Evolutionary conservation across 73 alveolate species (phyloP).

Genomic region (Stentor roeselii): DNA sequence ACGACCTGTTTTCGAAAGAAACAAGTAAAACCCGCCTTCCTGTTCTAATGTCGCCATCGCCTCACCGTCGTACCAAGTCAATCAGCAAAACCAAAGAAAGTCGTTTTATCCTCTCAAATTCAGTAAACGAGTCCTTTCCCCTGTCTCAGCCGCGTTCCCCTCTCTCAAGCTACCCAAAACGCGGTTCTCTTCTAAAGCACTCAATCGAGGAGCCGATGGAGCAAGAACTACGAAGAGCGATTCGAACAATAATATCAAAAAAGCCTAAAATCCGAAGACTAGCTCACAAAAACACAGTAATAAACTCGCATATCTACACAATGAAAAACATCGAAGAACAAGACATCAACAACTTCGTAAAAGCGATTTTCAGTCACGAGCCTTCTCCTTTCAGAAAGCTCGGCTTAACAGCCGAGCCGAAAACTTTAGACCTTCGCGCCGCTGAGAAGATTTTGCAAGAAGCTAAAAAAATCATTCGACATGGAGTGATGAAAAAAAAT

Average conservation of each 20-base stretch:
- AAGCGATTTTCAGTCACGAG: neutral
- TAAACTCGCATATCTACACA: neutral
- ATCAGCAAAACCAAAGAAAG: neutral
- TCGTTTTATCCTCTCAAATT: neutral
- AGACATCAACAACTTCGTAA: neutral
- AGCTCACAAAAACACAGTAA: neutral
- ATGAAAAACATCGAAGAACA: neutral
- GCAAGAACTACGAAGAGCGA: neutral
- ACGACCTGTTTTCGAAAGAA: neutral
- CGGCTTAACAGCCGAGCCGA: neutral
- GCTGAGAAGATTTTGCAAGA: constrained; percentile 18
- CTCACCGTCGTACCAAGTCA: neutral
- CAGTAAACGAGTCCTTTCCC: neutral
- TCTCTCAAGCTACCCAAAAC: neutral
- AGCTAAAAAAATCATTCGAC: constrained; percentile 3
- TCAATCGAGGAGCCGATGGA: neutral
- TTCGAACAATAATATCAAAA: neutral
- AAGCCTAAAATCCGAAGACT: neutral
- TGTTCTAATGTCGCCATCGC: neutral
- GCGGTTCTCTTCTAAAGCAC: neutral
- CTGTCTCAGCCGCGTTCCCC: neutral
- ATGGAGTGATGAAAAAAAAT: constrained; percentile 5
- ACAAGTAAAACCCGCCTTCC: neutral
- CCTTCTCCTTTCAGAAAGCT: constrained; percentile 14
- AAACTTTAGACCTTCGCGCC: constrained; percentile 14